These are phyloP conservation scores for Perkinsus marinus DNA, from an alignment of 169 alveolate genomes.

Conservation along the genomic window DNA sequence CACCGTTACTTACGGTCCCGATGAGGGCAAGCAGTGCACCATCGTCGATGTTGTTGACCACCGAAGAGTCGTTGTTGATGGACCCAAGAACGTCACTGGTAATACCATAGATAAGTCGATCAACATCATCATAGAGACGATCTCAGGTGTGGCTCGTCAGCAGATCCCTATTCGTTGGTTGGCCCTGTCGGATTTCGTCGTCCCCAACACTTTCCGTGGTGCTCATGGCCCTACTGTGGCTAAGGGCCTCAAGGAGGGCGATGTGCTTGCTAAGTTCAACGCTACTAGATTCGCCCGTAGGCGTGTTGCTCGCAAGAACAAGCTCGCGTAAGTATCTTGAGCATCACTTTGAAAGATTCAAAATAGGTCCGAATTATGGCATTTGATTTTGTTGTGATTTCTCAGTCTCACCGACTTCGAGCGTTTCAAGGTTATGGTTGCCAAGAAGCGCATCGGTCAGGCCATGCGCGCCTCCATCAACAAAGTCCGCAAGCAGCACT, in stretches of 20 bases:
- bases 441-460: constrained; percentile 26
- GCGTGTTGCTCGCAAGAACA: constrained; percentile 40
- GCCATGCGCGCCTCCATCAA: background rate
- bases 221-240: constrained; percentile 3
- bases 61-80: constrained; percentile 66
- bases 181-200: constrained; percentile 16
- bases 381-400: too few relatives aligned
- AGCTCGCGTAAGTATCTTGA: constrained; percentile 10
- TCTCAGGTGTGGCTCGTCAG: constrained; percentile 27
- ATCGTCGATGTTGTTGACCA: constrained; percentile 59
- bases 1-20: constrained; percentile 68
- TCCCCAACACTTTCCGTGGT: background rate
- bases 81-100: constrained; percentile 14
- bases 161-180: constrained; percentile 62
- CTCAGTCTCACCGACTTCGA: constrained; percentile 54
- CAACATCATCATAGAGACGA: too few relatives aligned
- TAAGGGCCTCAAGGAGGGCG: constrained; percentile 44
- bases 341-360: too few relatives aligned
- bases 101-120: too few relatives aligned
- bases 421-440: constrained; percentile 52
- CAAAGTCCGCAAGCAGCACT: background rate
- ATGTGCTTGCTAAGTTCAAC: constrained; percentile 46
- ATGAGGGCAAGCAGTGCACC: constrained; percentile 68
- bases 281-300: constrained; percentile 52
- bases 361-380: too few relatives aligned